Evolutionary conservation across 345 rosid genomes (phyloP).

Genomic region (Hibiscus tridactylites): DNA sequence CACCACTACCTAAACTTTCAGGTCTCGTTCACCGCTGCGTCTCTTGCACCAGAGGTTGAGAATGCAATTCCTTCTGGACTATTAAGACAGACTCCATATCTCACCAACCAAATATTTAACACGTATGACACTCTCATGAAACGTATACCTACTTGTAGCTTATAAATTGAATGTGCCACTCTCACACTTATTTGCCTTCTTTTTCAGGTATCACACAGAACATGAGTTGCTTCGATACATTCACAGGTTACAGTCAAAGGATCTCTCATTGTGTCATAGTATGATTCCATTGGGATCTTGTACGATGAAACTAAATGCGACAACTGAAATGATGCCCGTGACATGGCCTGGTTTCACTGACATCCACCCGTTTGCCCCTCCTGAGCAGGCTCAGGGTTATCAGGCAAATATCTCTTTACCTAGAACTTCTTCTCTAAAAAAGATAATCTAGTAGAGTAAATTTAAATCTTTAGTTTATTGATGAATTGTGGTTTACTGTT

Average conservation of each 20-base stretch:
- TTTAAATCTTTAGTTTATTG: constrained; percentile 14
- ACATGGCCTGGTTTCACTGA: constrained; percentile 84
- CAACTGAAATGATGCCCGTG: constrained; percentile 97
- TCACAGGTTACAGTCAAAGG: constrained; percentile 70
- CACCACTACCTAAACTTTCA: constrained; percentile 21
- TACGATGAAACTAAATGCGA: constrained; percentile 97
- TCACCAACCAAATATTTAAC: constrained; percentile 81
- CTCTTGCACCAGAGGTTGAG: constrained; percentile 80
- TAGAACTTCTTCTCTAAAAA: neutral
- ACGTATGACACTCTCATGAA: constrained; percentile 33
- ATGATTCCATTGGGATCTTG: constrained; percentile 99
- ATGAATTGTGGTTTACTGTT: constrained; percentile 10
- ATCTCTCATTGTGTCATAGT: constrained; percentile 96
- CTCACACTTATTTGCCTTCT: constrained; percentile 13
- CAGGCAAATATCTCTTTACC: constrained; percentile 33
- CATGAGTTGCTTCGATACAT: constrained; percentile 90
- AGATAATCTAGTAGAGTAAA: neutral
- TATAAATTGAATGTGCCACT: constrained; percentile 2
- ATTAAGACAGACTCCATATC: constrained; percentile 65
- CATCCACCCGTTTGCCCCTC: constrained; percentile 88
- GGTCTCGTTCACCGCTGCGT: constrained; percentile 82
- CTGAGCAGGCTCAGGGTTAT: constrained; percentile 76
- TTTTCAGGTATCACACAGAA: constrained; percentile 76
- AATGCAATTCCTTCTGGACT: constrained; percentile 62
- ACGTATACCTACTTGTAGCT: constrained; percentile 11